A percentile compares a stretch with the other conserved stretches of the same genome.
These are phyloP conservation scores for Lecanicillium sp. DNA, from an alignment of 2,329 filamentous ascomycete species.

Conservation along the genomic window DNA sequence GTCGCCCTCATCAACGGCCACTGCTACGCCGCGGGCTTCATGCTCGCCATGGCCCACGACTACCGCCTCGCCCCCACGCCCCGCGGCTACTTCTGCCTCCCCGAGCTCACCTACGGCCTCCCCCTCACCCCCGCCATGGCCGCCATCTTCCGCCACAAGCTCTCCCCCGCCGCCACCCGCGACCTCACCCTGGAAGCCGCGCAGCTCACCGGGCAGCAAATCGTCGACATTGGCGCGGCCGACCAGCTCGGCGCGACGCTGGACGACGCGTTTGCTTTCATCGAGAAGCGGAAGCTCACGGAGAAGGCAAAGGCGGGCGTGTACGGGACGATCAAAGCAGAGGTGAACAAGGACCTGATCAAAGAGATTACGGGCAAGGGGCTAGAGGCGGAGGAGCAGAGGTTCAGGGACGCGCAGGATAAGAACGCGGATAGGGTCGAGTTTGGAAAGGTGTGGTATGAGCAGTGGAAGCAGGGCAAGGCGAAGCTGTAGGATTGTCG, in stretches of 20 bases:
- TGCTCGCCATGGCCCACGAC: slow-evolving; percentile 76
- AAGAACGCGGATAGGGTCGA: slow-evolving; percentile 37
- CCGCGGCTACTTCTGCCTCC: slow-evolving; percentile 70
- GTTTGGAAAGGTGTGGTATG: slow-evolving; percentile 40
- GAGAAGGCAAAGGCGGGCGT: slow-evolving; percentile 59
- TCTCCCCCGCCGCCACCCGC: slow-evolving; percentile 51
- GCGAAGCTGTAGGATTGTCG: slow-evolving; percentile 30
- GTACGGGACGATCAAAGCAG: slow-evolving; percentile 66
- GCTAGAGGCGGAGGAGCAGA: slow-evolving; percentile 43
- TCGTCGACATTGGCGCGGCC: slow-evolving; percentile 60
- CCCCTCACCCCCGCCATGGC: slow-evolving; percentile 70
- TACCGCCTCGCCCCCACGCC: slow-evolving; percentile 70
- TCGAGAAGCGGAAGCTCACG: slow-evolving; percentile 52
- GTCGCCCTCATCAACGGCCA: slow-evolving; percentile 75
- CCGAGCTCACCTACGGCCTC: slow-evolving; percentile 75
- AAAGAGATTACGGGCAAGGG: slow-evolving; percentile 48
- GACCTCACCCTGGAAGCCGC: slow-evolving; percentile 66
- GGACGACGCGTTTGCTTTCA: slow-evolving; percentile 55
- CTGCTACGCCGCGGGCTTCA: slow-evolving; percentile 74
- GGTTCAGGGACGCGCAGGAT: slow-evolving; percentile 36
- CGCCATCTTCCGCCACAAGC: slow-evolving; percentile 66
- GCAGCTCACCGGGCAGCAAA: slow-evolving; percentile 57
- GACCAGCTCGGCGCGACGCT: slow-evolving; percentile 54
- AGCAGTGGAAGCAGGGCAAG: slow-evolving; percentile 39
- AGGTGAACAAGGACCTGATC: slow-evolving; percentile 67